Percentiles rank a stretch among this genome's conserved stretches.
phyloP scores from a whole-genome alignment of 2,329 filamentous ascomycete species.

The Pestalotiopsis sp. region DNA sequence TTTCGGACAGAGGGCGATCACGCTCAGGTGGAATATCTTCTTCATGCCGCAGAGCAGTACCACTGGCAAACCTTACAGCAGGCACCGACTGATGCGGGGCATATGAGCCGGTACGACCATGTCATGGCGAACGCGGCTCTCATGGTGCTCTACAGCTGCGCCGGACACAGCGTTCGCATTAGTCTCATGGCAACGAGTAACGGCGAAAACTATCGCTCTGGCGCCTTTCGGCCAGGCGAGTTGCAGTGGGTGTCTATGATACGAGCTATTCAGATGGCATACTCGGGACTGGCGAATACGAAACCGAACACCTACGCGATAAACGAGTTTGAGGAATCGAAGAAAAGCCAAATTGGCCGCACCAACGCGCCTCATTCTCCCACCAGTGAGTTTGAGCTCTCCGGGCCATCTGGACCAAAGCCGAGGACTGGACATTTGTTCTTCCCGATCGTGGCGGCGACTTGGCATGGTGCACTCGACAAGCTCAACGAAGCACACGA shows the following conservation, averaged over 20 bases:
- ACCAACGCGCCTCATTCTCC: background rate
- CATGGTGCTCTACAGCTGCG: constrained; percentile 1
- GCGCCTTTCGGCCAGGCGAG: background rate
- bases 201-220: background rate
- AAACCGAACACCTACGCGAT: background rate
- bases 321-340: background rate
- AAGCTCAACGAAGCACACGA: background rate
- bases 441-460: background rate
- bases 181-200: background rate
- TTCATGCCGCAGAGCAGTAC: background rate
- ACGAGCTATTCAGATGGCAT: background rate
- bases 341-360: background rate
- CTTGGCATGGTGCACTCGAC: background rate
- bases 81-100: background rate
- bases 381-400: background rate
- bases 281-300: background rate
- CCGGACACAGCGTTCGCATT: background rate
- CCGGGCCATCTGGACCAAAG: background rate
- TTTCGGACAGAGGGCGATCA: background rate
- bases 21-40: background rate
- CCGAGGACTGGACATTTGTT: background rate
- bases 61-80: background rate
- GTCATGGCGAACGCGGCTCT: background rate
- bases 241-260: background rate
- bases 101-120: background rate